Evolutionary conservation across 1,139 yeast species (phyloP), one percentile per base, ranked within the genome.

Genomic region (Suhomyces kunorum): DNA sequence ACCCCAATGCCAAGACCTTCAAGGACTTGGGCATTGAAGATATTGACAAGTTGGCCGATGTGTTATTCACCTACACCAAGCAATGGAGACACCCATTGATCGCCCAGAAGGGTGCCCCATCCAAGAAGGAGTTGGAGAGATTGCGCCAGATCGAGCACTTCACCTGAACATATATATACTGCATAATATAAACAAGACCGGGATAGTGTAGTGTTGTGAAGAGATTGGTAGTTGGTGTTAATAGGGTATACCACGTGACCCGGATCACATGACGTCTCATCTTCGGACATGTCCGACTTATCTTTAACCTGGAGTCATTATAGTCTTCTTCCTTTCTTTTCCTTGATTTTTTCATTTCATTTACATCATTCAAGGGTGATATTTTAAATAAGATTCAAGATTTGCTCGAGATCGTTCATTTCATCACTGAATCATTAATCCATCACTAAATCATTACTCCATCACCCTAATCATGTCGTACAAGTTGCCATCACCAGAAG

Each of bases 11-110:
- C 28, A 69, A 73, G 55, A 80, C 86, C 13, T 87, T 83, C 64
- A 70, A 67, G 27, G 94, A 87, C 57, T 76, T 87, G 56, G 94
- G 88, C 37, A 80, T 87, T 56, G 55, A 63, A 31, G 78, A 77
- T 43, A 79, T 85, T 27, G 86, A 80, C 53, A 76, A 72, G 51
- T 74, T 87, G 54, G 84, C 85, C 46, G 85, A 83, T 55, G 81
- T 79, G 52, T 69, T 86, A 50, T 82, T 83, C 66, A 74, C 78
- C 47, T 80, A 83, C 57, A 81, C 80, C 58, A 73, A 72, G 61
- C 76, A 72, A 48, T 70, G 74, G 61, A 56, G 76, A 68, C 78
- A 72, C 58, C 77, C 77, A 47, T 71, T 71, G 64, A 68, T 71
- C 54, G 65, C 76, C 33, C 74, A 71, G 56, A 65, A 69, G 58